Evolutionary conservation across 768 basidiomycete genomes (phyloP).

Genomic region (Candolleomyces eurysporus): DNA sequence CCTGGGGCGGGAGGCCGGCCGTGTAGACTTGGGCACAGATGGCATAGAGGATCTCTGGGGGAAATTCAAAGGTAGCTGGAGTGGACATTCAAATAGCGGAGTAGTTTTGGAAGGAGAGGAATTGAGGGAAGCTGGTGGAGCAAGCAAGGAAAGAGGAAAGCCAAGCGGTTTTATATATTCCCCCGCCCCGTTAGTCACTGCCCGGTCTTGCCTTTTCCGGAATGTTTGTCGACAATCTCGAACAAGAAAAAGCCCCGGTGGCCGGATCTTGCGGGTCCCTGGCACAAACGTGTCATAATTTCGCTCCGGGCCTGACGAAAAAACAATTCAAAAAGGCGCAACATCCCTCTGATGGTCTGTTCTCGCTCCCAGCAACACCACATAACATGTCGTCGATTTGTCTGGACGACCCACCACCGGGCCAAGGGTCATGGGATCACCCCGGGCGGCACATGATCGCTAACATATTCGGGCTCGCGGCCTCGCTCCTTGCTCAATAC

Average conservation of each 20-base stretch:
- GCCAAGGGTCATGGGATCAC: constrained; percentile 16
- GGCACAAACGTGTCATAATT: neutral
- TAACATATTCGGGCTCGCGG: too few relatives aligned
- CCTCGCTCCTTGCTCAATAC: too few relatives aligned
- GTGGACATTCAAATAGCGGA: constrained; percentile 25
- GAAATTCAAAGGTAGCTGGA: constrained; percentile 45
- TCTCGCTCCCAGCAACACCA: neutral
- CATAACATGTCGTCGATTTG: neutral
- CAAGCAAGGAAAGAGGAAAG: constrained; percentile 6
- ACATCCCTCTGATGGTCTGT: too few relatives aligned
- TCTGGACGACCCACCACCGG: constrained; percentile 3
- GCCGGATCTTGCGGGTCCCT: constrained; percentile 9
- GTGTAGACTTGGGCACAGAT: constrained; percentile 75
- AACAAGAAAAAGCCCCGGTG: neutral
- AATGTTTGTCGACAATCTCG: constrained; percentile 5
- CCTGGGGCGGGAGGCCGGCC: constrained; percentile 52
- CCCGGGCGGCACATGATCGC: neutral
- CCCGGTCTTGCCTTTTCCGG: constrained; percentile 5
- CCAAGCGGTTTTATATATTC: constrained; percentile 11
- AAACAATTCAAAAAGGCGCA: too few relatives aligned
- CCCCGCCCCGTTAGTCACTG: neutral
- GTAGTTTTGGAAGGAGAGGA: constrained; percentile 11
- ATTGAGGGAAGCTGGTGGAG: constrained; percentile 7
- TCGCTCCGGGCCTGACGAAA: neutral
- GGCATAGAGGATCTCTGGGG: constrained; percentile 67